These are phyloP conservation scores for Candida namnaoensis DNA, from an alignment of 805 yeast species.

Conservation along the genomic window DNA sequence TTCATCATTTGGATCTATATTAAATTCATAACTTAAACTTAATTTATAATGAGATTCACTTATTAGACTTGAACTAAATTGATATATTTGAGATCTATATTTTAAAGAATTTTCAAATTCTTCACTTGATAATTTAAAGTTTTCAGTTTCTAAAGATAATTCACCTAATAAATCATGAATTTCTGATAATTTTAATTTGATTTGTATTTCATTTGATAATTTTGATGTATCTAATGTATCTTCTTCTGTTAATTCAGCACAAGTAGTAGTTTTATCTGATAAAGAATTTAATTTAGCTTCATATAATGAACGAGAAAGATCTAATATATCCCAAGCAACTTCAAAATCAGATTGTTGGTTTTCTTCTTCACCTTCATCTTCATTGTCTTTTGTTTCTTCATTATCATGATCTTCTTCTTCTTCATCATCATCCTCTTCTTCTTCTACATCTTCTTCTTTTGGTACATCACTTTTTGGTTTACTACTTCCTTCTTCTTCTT, in stretches of 20 bases:
- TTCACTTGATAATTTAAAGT: slow-evolving; percentile 66
- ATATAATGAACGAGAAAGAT: slow-evolving; percentile 63
- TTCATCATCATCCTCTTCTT: slow-evolving; percentile 18
- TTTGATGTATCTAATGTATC: slow-evolving; percentile 20
- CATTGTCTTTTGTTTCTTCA: slow-evolving; percentile 12
- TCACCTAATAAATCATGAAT: slow-evolving; percentile 80
- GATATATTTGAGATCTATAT: slow-evolving; percentile 41
- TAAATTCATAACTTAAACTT: slow-evolving; percentile 70
- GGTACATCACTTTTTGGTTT: slow-evolving; percentile 15
- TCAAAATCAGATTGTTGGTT: slow-evolving; percentile 68
- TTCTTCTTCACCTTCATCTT: slow-evolving; percentile 19
- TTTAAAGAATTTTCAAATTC: slow-evolving; percentile 57
- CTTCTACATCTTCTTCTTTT: slow-evolving; percentile 15
- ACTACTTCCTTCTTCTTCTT: slow-evolving; percentile 7
- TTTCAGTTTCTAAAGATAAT: slow-evolving; percentile 82
- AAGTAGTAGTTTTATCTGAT: slow-evolving; percentile 6
- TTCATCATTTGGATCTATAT: slow-evolving; percentile 39
- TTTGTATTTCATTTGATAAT: slow-evolving; percentile 12
- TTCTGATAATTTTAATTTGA: slow-evolving; percentile 55
- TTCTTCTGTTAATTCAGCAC: slow-evolving; percentile 3
- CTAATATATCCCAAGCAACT: slow-evolving; percentile 82
- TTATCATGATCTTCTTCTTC: slow-evolving; percentile 11
- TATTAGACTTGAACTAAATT: slow-evolving; percentile 43
- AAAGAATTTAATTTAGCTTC: slow-evolving; percentile 25
- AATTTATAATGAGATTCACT: slow-evolving; percentile 79